phyloP scores from a whole-genome alignment of 345 rosid species.

The Eucalyptus caleyi region DNA sequence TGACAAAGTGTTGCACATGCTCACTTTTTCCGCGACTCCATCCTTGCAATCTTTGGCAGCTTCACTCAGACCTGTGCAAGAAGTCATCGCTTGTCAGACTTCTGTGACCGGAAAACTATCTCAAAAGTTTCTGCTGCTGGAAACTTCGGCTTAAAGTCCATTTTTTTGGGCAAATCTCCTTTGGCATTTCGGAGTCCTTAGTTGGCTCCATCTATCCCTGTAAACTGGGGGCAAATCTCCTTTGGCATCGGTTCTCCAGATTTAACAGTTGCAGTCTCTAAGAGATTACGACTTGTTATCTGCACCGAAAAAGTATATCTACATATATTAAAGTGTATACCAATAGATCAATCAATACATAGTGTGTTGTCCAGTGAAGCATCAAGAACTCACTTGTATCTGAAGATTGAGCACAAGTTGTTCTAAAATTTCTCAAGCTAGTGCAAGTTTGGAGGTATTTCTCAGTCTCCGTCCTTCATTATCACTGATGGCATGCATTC shows the following conservation, averaged over 20 bases:
- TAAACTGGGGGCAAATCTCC: slow-evolving; percentile 30
- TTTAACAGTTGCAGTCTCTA: not conserved
- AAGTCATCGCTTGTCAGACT: not conserved
- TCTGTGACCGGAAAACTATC: not conserved
- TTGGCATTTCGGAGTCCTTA: slow-evolving; percentile 33
- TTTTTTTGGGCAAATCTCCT: slow-evolving; percentile 51
- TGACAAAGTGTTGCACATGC: not conserved
- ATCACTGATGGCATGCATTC: not conserved
- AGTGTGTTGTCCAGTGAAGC: not conserved
- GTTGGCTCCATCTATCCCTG: slow-evolving; percentile 21
- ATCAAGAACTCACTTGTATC: not conserved
- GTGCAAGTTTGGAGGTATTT: not conserved
- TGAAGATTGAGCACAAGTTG: not conserved
- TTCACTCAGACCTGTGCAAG: not conserved
- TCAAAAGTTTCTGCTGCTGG: not conserved
- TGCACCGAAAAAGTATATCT: not conserved
- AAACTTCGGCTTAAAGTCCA: slow-evolving; percentile 13
- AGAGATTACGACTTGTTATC: not conserved
- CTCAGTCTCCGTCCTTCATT: not conserved
- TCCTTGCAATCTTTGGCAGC: not conserved
- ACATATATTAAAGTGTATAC: slow-evolving; percentile 15
- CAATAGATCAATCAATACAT: slow-evolving; percentile 4
- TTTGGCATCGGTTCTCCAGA: slow-evolving; percentile 26
- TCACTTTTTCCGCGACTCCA: not conserved
- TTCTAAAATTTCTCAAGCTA: not conserved